Conservation (phyloP, 2,329 filamentous ascomycete genomes). For the Botrytis galanthina region DNA sequence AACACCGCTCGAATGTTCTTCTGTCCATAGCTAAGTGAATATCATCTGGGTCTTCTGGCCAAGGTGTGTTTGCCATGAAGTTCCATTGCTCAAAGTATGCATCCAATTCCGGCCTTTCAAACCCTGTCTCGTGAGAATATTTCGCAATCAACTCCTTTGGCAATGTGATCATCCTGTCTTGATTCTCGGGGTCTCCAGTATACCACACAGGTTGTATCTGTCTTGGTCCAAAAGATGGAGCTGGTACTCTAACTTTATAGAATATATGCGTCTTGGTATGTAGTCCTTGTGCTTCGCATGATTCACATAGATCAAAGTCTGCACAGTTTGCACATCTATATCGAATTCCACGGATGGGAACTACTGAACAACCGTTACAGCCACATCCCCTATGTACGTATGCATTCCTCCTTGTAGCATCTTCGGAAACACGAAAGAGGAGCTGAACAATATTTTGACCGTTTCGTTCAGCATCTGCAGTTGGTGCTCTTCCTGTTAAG, state of each 20-base stretch:
- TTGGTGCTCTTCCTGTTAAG: slow-evolving; percentile 22
- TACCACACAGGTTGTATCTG: slow-evolving; percentile 85
- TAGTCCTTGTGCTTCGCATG: slow-evolving; percentile 75
- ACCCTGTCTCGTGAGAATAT: slow-evolving; percentile 68
- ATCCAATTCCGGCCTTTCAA: slow-evolving; percentile 85
- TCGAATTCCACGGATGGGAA: slow-evolving; percentile 86
- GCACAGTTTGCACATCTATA: slow-evolving; percentile 95
- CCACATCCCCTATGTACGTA: slow-evolving; percentile 91
- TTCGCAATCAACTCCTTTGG: slow-evolving; percentile 64
- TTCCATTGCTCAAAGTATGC: slow-evolving; percentile 97
- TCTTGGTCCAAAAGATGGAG: slow-evolving; percentile 77
- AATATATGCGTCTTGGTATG: slow-evolving; percentile 90
- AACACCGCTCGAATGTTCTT: slow-evolving; percentile 86
- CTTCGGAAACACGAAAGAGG: slow-evolving; percentile 89
- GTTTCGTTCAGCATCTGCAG: slow-evolving; percentile 39
- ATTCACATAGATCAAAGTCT: slow-evolving; percentile 93
- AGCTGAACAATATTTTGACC: slow-evolving; percentile 82
- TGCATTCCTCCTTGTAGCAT: slow-evolving; percentile 82
- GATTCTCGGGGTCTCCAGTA: slow-evolving; percentile 72
- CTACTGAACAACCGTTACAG: slow-evolving; percentile 84
- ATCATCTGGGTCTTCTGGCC: slow-evolving; percentile 74
- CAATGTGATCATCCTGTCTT: slow-evolving; percentile 60
- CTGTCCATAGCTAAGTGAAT: slow-evolving; percentile 84
- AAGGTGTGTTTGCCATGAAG: slow-evolving; percentile 84
- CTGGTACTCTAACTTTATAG: slow-evolving; percentile 90